These are phyloP conservation scores for Bryopsis sp. DNA, from an alignment of 139 green algal species.

Conservation along the genomic window DNA sequence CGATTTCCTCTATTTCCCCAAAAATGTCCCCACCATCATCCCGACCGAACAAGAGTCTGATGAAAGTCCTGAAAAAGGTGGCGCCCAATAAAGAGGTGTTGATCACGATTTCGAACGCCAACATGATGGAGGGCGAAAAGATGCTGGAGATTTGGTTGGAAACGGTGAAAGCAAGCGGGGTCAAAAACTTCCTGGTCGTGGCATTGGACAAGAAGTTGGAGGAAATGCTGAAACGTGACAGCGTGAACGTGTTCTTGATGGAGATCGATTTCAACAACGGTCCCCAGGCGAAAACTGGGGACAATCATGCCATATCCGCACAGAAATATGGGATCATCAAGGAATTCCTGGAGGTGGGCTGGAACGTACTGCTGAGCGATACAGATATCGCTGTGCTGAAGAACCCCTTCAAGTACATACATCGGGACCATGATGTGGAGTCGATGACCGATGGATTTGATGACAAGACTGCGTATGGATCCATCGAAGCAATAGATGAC, in stretches of 20 bases:
- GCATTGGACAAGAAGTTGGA: conserved; percentile 73
- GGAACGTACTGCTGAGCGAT: conserved; percentile 84
- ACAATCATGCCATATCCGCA: conserved; percentile 61
- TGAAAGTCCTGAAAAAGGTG: conserved; percentile 46
- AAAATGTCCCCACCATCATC: too few relatives aligned
- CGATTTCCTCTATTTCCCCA: too few relatives aligned
- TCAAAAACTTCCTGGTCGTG: conserved; percentile 82
- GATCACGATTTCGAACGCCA: conserved; percentile 82
- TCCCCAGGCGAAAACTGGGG: conserved; percentile 46
- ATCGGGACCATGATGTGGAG: conserved; percentile 64
- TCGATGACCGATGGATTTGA: conserved; percentile 82
- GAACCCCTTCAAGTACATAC: conserved; percentile 57
- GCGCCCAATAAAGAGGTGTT: conserved; percentile 76
- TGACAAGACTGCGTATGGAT: conserved; percentile 70
- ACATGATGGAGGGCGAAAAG: conserved; percentile 44
- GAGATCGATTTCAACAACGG: conserved; percentile 13
- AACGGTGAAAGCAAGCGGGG: conserved; percentile 36
- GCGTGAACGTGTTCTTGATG: conserved; percentile 37
- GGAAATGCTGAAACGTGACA: conserved; percentile 26
- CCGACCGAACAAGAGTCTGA: too few relatives aligned
- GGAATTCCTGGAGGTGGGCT: conserved; percentile 84
- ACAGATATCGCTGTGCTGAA: conserved; percentile 84
- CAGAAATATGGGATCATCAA: conserved; percentile 87
- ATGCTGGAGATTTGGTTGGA: conserved; percentile 62
- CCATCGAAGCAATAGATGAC: conserved; percentile 81